Base-by-base conservation (phyloP, 2,329 filamentous ascomycete genomes). In the Bipolaris zeicola region DNA sequence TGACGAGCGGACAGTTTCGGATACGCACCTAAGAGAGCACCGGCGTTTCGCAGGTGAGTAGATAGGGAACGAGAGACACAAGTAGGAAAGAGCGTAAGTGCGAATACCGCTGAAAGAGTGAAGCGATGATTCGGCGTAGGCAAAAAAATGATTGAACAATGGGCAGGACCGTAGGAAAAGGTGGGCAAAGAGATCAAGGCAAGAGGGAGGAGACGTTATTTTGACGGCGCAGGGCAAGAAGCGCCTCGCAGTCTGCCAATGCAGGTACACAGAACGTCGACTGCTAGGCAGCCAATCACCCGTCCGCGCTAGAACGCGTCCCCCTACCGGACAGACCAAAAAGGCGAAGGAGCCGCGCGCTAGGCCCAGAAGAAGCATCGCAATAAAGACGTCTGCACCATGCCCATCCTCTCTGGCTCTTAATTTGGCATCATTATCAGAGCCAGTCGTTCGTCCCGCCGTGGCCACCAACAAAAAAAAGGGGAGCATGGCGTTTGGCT, bases 91-190 rank as follows among this genome's bases (percentile, higher is more conserved):
- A 79, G 71, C 63, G 77, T 50, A 70, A 75, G 28, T 63, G 79
- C 44, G 82, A 75, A 75, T 78, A 76, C 82, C 83, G 83, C 83
- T 85, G 76, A 87, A 86, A 78, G 85, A 87, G 82, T 87, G 85
- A 85, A 87, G 84, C 84, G 66, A 69, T 80, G 82, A 49, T 76
- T 75, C 79, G 62, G 70, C 70, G 67, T 65, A 59, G 67, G 65
- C 59, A 64, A 64, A 69, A 56, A 60, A 66, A 63, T 54, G 65
- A 61, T 61, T 60, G 47, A 52, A 63, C 60, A 57, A 50, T 55
- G 54, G 61, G 55, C 58, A 59, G 52, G 64, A 65, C 58, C 47
- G 60, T 53, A 55, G 58, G 26, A 75, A 77, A 78, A 79, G 76
- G 66, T 57, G 62, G 59, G 62, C 59, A 64, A 65, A 64, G 62